phyloP scores from a whole-genome alignment of 2,329 filamentous ascomycete species.

The Colletotrichum liriopes region DNA sequence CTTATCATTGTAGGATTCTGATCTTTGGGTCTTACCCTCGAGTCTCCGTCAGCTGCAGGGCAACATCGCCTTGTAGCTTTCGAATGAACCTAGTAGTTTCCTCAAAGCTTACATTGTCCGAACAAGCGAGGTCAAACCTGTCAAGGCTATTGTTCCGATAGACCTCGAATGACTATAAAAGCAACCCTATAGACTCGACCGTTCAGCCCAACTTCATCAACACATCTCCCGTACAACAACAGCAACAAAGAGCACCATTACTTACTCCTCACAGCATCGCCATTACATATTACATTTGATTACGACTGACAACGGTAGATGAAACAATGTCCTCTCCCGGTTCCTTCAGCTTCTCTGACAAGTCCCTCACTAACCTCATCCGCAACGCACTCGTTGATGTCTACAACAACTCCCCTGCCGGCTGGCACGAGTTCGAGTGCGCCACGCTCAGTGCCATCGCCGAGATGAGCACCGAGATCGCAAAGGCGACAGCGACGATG shows the following conservation, averaged over 20 bases:
- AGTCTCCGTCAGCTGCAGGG: background rate
- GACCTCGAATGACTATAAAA: background rate
- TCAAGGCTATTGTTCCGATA: too few species aligned
- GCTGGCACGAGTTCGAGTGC: conserved; percentile 8
- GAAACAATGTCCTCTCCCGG: background rate
- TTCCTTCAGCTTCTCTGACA: background rate
- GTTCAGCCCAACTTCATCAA: background rate
- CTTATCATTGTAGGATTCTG: too few species aligned
- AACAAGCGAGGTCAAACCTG: too few species aligned
- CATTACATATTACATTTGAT: too few species aligned
- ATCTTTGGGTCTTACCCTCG: background rate
- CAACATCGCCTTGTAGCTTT: background rate
- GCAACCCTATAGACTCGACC: background rate
- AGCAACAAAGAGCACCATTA: background rate
- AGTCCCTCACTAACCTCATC: background rate
- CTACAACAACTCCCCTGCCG: background rate
- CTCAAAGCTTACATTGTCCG: background rate
- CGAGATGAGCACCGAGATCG: background rate
- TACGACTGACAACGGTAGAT: background rate
- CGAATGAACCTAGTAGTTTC: background rate
- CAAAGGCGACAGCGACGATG: background rate
- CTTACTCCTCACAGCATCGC: background rate
- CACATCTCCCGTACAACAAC: too few species aligned
- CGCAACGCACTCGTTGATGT: background rate
- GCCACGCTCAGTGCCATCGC: conserved; percentile 1